Percentiles rank a stretch among this genome's conserved stretches.
phyloP scores from a whole-genome alignment of 2,329 filamentous ascomycete species.

The Emmonsia crescens region DNA sequence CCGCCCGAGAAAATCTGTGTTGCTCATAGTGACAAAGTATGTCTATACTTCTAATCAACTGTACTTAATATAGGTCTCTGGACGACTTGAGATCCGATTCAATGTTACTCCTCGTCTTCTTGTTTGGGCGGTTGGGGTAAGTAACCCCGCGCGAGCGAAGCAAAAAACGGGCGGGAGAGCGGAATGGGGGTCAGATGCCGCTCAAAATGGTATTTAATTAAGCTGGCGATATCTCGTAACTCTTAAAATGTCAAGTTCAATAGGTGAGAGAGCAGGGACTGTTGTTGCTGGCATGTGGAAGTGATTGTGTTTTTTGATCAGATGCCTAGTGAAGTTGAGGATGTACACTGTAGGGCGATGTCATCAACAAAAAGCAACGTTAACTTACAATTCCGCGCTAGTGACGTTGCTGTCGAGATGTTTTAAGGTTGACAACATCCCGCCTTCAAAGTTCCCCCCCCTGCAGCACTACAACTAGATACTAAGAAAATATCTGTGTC shows the following conservation, averaged over 20 bases:
- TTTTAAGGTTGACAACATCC: neutral
- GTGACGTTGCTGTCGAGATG: slow-evolving; percentile 7
- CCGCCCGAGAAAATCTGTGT: slow-evolving; percentile 91
- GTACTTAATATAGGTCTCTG: neutral
- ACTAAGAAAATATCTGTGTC: neutral
- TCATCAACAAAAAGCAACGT: neutral
- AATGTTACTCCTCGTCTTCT: neutral
- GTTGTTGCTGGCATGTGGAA: neutral
- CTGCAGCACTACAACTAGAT: neutral
- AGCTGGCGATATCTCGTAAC: neutral
- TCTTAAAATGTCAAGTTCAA: neutral
- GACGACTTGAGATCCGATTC: neutral
- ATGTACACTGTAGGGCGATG: neutral
- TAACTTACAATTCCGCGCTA: slow-evolving; percentile 6
- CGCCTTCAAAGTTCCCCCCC: neutral
- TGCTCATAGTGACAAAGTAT: slow-evolving; percentile 57
- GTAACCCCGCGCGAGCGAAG: neutral
- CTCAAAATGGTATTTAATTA: neutral
- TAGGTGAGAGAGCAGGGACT: neutral
- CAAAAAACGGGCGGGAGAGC: neutral
- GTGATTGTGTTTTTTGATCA: neutral
- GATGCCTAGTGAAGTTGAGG: neutral
- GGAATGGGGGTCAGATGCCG: neutral
- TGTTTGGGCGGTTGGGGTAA: neutral
- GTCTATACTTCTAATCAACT: neutral